phyloP scores from a whole-genome alignment of 202 grass and related monocot species.

The Setaria viridis region DNA sequence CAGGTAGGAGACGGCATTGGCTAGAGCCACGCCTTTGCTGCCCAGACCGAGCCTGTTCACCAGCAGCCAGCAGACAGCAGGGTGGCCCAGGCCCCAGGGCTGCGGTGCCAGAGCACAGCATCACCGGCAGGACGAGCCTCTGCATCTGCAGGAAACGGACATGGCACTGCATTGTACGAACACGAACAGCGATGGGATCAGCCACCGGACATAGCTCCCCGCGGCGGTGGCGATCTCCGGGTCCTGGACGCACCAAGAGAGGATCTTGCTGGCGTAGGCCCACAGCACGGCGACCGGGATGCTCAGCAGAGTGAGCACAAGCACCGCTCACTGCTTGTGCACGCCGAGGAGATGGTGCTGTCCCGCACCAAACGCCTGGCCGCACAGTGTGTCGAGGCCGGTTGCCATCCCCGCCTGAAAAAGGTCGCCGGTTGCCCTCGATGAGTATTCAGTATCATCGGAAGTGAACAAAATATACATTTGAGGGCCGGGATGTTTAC shows the following conservation, averaged over 20 bases:
- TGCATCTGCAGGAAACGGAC: conserved; percentile 68
- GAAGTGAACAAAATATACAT: too few relatives aligned
- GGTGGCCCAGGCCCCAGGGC: conserved; percentile 37
- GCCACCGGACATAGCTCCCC: conserved; percentile 56
- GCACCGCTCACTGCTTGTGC: conserved; percentile 68
- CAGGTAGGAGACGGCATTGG: conserved; percentile 48
- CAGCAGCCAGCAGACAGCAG: conserved; percentile 60
- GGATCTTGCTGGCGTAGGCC: conserved; percentile 56
- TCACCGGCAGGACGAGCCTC: conserved; percentile 57
- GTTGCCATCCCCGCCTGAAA: conserved; percentile 37
- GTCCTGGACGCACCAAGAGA: conserved; percentile 48
- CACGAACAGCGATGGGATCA: conserved; percentile 61
- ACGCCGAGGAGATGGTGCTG: conserved; percentile 52
- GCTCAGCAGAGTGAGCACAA: conserved; percentile 50
- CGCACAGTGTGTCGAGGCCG: conserved; percentile 58
- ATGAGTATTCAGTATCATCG: too few relatives aligned
- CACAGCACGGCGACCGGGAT: conserved; percentile 48
- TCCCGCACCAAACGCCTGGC: conserved; percentile 47
- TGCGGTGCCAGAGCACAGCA: conserved; percentile 51
- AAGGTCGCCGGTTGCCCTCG: too few relatives aligned
- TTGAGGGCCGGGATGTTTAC: neutral
- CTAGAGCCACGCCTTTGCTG: conserved; percentile 53
- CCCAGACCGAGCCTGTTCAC: conserved; percentile 55
- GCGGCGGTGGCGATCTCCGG: conserved; percentile 54
- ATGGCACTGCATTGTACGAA: conserved; percentile 59